A percentile compares a stretch with the other conserved stretches of the same genome.
These are phyloP conservation scores for Phytophthora capsici DNA, from an alignment of 352 stramenopile species.

Conservation along the genomic window DNA sequence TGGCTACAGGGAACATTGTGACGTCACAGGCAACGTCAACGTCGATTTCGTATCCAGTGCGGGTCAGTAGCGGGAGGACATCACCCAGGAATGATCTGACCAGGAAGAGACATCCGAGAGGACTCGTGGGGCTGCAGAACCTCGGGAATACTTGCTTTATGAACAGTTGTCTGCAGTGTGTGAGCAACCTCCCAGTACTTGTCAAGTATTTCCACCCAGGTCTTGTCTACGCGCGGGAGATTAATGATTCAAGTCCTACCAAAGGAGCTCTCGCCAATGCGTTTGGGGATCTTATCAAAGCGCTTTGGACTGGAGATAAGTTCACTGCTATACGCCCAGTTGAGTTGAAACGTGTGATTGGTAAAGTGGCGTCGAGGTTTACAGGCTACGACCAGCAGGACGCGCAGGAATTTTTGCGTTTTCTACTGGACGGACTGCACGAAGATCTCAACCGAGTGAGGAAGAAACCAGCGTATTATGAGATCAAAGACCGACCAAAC, in stretches of 20 bases:
- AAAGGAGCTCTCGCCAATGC: constrained; percentile 65
- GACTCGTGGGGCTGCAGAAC: constrained; percentile 75
- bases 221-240: constrained; percentile 44
- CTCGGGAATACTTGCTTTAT: constrained; percentile 90
- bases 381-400: constrained; percentile 90
- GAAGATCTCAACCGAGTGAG: constrained; percentile 85
- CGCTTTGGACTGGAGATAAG: constrained; percentile 64
- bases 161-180: constrained; percentile 89
- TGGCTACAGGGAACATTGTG: constrained; percentile 34
- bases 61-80: constrained; percentile 20
- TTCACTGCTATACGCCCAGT: constrained; percentile 65
- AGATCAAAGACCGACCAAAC: constrained; percentile 69
- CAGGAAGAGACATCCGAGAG: constrained; percentile 44
- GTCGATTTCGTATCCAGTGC: constrained; percentile 18
- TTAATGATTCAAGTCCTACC: constrained; percentile 65
- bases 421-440: constrained; percentile 86
- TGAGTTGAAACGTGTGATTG: constrained; percentile 79
- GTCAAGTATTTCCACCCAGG: constrained; percentile 65
- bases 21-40: constrained; percentile 22
- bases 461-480: constrained; percentile 76
- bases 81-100: constrained; percentile 15
- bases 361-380: constrained; percentile 76
- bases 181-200: constrained; percentile 67
- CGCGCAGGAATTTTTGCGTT: constrained; percentile 91
- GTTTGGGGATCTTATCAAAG: constrained; percentile 76